Conservation (phyloP, 371 early-diverging fungal genomes). For the Smittium culicis region DNA sequence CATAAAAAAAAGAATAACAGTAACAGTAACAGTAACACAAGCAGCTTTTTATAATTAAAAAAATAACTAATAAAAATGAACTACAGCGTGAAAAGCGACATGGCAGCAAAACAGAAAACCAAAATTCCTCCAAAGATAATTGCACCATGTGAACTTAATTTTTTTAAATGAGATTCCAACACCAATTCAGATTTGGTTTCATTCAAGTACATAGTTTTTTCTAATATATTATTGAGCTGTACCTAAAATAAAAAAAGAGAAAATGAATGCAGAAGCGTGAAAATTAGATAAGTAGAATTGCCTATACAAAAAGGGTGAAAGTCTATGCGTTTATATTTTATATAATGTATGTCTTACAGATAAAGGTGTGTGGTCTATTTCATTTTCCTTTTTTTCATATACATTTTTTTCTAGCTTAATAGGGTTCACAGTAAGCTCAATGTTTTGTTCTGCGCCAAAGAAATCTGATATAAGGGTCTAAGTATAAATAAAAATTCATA, state of each 20-base stretch:
- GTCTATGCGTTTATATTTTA: too few relatives aligned
- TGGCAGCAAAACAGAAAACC: neutral
- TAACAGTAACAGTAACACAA: too few relatives aligned
- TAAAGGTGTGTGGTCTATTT: too few relatives aligned
- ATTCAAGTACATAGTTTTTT: too few relatives aligned
- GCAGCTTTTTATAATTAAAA: too few relatives aligned
- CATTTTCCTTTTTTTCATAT: too few relatives aligned
- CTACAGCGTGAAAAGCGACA: neutral
- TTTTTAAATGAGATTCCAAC: neutral
- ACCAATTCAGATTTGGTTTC: neutral
- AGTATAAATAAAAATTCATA: neutral
- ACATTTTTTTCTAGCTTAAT: neutral
- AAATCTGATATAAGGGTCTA: slow-evolving; percentile 51
- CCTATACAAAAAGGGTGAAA: too few relatives aligned
- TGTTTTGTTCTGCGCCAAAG: slow-evolving; percentile 81
- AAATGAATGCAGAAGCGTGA: too few relatives aligned
- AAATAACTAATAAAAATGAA: neutral
- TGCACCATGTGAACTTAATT: neutral
- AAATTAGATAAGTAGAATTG: too few relatives aligned
- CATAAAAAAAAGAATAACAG: too few relatives aligned
- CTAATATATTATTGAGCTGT: neutral
- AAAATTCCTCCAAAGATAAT: neutral
- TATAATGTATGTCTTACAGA: too few relatives aligned
- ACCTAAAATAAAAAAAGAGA: neutral
- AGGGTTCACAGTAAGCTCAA: slow-evolving; percentile 48